phyloP scores from a whole-genome alignment of 495 filamentous ascomycete species.

The Penicillium lagena region DNA sequence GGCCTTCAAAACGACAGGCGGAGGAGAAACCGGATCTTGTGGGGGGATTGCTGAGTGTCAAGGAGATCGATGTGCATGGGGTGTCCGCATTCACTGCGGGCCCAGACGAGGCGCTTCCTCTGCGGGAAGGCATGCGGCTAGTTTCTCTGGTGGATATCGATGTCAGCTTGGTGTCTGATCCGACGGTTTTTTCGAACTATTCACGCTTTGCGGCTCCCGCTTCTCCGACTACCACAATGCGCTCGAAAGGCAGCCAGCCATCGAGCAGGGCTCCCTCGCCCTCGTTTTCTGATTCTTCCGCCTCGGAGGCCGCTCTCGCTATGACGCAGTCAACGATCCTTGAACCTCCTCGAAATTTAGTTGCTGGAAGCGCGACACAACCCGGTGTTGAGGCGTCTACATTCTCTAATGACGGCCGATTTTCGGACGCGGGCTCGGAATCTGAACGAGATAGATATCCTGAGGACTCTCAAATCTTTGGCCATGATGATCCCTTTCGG shows the following conservation, averaged over 20 bases:
- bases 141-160: constrained; percentile 58
- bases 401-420: constrained; percentile 35
- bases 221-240: constrained; percentile 51
- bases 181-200: constrained; percentile 63
- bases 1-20: constrained; percentile 29
- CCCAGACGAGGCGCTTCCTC: constrained; percentile 17
- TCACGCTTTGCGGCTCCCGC: constrained; percentile 52
- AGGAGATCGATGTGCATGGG: constrained; percentile 59
- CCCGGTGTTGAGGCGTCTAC: constrained; percentile 24
- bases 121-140: constrained; percentile 55
- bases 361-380: background rate
- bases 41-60: constrained; percentile 58
- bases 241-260: constrained; percentile 29
- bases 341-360: constrained; percentile 15
- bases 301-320: constrained; percentile 21
- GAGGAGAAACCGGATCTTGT: constrained; percentile 43
- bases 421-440: constrained; percentile 39
- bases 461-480: constrained; percentile 25
- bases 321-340: constrained; percentile 40
- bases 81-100: constrained; percentile 40
- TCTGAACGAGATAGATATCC: constrained; percentile 21
- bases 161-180: constrained; percentile 63
- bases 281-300: constrained; percentile 18
- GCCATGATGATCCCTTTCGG: constrained; percentile 28
- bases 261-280: constrained; percentile 28